Percentiles rank a stretch among this genome's conserved stretches.
These are phyloP conservation scores for Kalanchoe fedtschenkoi DNA, from an alignment of 164 flowering plant genomes.

Conservation along the genomic window DNA sequence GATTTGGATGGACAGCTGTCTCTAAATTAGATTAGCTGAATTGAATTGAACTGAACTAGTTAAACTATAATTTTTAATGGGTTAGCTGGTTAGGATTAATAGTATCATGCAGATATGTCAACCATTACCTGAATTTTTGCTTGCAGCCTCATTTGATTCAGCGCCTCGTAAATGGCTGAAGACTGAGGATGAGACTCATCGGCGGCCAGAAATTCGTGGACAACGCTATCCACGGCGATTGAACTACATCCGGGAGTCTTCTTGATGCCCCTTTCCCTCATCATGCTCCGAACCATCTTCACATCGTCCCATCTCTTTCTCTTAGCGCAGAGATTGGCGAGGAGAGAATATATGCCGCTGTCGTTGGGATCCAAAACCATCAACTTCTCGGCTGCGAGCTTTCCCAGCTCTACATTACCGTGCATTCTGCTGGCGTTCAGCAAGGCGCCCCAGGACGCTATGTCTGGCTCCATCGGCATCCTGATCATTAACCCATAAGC, in stretches of 20 bases:
- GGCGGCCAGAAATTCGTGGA: conserved; percentile 35
- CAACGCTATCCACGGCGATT: conserved; percentile 32
- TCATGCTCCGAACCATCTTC: conserved; percentile 32
- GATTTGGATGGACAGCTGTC: no score
- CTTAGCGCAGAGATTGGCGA: conserved; percentile 33
- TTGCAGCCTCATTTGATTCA: conserved; percentile 21
- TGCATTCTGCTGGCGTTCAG: conserved; percentile 40
- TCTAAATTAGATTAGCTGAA: no score
- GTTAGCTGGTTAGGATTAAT: no score
- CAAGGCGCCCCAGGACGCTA: conserved; percentile 57
- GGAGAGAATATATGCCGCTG: conserved; percentile 36
- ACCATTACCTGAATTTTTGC: conserved; percentile 22
- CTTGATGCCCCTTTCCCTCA: conserved; percentile 35
- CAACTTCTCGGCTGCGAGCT: conserved; percentile 29
- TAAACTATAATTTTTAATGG: no score
- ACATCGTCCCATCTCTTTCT: conserved; percentile 42
- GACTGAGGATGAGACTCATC: conserved; percentile 29
- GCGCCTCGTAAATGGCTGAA: conserved; percentile 25
- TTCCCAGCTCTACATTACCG: conserved; percentile 39
- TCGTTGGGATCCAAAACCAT: conserved; percentile 33
- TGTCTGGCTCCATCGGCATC: conserved; percentile 45
- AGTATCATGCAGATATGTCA: not conserved
- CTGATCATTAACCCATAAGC: conserved; percentile 26
- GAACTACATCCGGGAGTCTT: conserved; percentile 45
- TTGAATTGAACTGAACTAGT: no score